Evolutionary conservation across 2,329 filamentous ascomycete genomes (phyloP).

Genomic region (Stachybotrys echinatus): DNA sequence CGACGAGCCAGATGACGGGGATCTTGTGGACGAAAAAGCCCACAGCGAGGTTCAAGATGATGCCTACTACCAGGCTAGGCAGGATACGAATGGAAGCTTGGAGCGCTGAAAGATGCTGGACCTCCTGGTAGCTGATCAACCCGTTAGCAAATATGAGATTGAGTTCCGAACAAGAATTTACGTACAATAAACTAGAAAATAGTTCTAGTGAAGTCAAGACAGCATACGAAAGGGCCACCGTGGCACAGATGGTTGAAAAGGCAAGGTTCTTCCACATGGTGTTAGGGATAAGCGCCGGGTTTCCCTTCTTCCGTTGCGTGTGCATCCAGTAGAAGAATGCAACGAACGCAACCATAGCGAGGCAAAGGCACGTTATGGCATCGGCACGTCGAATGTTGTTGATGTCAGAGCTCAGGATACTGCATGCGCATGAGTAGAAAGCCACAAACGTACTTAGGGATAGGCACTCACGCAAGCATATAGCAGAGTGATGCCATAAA

Average conservation of each 20-base stretch:
- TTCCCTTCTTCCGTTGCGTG: constrained; percentile 33
- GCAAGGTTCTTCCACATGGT: constrained; percentile 47
- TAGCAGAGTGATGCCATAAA: constrained; percentile 8
- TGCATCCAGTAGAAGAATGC: constrained; percentile 46
- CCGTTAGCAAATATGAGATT: not conserved
- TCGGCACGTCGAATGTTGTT: constrained; percentile 22
- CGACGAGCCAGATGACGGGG: constrained; percentile 13
- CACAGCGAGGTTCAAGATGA: constrained; percentile 27
- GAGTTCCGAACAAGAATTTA: not conserved
- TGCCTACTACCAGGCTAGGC: constrained; percentile 31
- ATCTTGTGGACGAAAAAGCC: constrained; percentile 9
- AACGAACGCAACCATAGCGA: constrained; percentile 32
- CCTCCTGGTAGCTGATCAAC: constrained; percentile 33
- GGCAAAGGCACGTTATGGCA: constrained; percentile 31
- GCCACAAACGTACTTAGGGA: too few relatives aligned
- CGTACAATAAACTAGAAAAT: constrained; percentile 11
- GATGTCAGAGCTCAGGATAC: constrained; percentile 20
- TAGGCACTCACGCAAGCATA: constrained; percentile 7
- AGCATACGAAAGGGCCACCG: constrained; percentile 33
- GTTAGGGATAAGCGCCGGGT: constrained; percentile 53
- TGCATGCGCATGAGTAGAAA: too few relatives aligned
- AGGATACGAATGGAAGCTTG: constrained; percentile 35
- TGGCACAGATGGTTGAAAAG: constrained; percentile 47
- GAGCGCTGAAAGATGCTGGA: constrained; percentile 33
- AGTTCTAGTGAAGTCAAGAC: constrained; percentile 28